These are phyloP conservation scores for Diaporthe nobilis DNA, from an alignment of 2,329 filamentous ascomycete species.

Conservation along the genomic window DNA sequence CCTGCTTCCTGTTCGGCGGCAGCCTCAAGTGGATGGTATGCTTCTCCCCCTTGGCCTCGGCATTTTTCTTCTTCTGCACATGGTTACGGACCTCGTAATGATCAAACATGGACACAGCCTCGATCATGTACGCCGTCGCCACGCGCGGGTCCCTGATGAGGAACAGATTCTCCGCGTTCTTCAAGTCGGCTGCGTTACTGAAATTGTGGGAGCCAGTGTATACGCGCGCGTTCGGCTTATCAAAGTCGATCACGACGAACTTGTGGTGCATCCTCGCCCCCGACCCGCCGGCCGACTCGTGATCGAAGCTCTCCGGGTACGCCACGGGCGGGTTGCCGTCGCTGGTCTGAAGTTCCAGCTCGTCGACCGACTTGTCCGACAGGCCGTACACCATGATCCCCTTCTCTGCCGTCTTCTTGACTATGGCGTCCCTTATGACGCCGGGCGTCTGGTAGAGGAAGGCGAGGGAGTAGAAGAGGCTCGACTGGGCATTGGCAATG, in stretches of 20 bases:
- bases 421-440: slow-evolving; percentile 44
- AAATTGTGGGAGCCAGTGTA: slow-evolving; percentile 46
- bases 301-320: slow-evolving; percentile 43
- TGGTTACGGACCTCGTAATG: slow-evolving; percentile 45
- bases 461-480: slow-evolving; percentile 46
- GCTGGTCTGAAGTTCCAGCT: slow-evolving; percentile 41
- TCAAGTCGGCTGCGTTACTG: slow-evolving; percentile 43
- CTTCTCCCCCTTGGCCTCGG: slow-evolving; percentile 40
- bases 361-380: slow-evolving; percentile 44
- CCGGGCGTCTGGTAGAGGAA: slow-evolving; percentile 51
- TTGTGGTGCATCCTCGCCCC: slow-evolving; percentile 46
- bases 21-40: slow-evolving; percentile 41
- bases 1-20: slow-evolving; percentile 39
- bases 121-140: slow-evolving; percentile 45
- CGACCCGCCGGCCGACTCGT: slow-evolving; percentile 44
- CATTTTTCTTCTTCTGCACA: slow-evolving; percentile 39
- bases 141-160: slow-evolving; percentile 43
- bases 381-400: slow-evolving; percentile 46
- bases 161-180: slow-evolving; percentile 45
- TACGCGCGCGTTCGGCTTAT: slow-evolving; percentile 44
- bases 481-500: slow-evolving; percentile 52
- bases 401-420: slow-evolving; percentile 42
- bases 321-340: slow-evolving; percentile 45
- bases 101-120: slow-evolving; percentile 46
- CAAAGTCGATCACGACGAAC: slow-evolving; percentile 46